Conservation (phyloP, 2,329 filamentous ascomycete genomes). For the Didymella exigua region DNA sequence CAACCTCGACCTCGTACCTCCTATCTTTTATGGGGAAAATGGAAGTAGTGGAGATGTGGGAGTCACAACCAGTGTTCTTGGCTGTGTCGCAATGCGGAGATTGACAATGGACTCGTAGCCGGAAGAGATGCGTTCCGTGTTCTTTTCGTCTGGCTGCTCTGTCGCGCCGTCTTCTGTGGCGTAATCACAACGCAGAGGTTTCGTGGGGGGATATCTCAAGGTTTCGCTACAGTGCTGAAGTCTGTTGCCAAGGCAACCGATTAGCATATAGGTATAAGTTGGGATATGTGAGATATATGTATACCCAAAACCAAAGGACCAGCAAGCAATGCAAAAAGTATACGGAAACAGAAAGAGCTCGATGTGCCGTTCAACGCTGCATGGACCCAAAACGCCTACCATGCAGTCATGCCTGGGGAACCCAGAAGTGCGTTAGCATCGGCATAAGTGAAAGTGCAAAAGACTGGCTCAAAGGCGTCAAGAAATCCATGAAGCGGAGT, state of each 20-base stretch:
- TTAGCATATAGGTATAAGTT: background rate
- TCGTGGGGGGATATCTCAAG: background rate
- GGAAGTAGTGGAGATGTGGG: background rate
- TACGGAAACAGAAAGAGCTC: background rate
- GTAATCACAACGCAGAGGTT: background rate
- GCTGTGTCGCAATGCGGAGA: background rate
- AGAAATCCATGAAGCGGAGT: background rate
- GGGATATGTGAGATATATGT: background rate
- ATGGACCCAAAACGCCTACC: slow-evolving; percentile 6
- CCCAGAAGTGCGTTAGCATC: background rate
- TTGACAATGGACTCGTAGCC: background rate
- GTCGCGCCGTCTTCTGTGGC: background rate
- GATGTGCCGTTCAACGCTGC: background rate
- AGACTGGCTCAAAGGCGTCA: background rate
- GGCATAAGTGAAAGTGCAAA: background rate
- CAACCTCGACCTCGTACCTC: background rate
- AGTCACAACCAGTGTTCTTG: background rate
- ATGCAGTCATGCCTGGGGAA: slow-evolving; percentile 7
- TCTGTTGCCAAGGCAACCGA: background rate
- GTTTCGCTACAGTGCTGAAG: background rate
- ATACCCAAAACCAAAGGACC: background rate
- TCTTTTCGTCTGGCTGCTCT: background rate
- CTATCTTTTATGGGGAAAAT: background rate
- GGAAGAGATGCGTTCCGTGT: background rate
- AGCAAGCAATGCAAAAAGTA: slow-evolving; percentile 5